Base-by-base conservation (phyloP, 495 filamentous ascomycete species). In the Penicillium pancosmium region DNA sequence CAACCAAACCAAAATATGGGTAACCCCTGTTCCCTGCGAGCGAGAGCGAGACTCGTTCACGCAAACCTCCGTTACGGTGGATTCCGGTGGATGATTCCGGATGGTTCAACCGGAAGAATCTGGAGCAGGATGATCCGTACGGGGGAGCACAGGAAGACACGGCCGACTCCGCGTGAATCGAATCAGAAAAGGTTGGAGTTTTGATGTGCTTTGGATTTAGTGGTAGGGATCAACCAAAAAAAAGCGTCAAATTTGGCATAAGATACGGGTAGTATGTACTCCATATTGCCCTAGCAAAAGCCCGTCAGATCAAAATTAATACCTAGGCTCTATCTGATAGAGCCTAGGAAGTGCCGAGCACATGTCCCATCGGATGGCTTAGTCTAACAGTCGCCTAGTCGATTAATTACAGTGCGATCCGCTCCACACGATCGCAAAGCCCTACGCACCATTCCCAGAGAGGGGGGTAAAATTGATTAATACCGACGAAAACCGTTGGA, bases 401-500 rank as follows among this genome's bases (percentile, higher is more conserved):
- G 19, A 53, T 53, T 53, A 46, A 55, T 46, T 27, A 43, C 19
- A 55, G 36, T 44, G 35, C 36, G 52, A 55, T 55, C 52, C 23
- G 40, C 52, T 48, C 46, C 46, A 48, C 46, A 27, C 21, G 38
- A 55, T 44, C 52, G 21, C 41, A 44, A 16, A 44, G 52, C 52
- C 52, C 52, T 46, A 55, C 41, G 41, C 41, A 44, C 41, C 16
- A 44, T 16, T 16, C 40, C 21, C 27, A 48, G 19, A 23, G 41
- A 21, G 41, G 16, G 41, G 41, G 41, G 16, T 31, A 31, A 9
- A 18, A 16, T 44, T 44, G n/a, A 44, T 44, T 19, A 44, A 44
- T 16, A 44, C 41, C 41, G 56, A 38, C 25, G n/a, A 52, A 59
- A 59, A 54, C 57, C 51, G 57, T 60, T 60, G 50, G 41, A 41